Conservation (phyloP, 2,329 filamentous ascomycete genomes). For the Cercospora zeina region DNA sequence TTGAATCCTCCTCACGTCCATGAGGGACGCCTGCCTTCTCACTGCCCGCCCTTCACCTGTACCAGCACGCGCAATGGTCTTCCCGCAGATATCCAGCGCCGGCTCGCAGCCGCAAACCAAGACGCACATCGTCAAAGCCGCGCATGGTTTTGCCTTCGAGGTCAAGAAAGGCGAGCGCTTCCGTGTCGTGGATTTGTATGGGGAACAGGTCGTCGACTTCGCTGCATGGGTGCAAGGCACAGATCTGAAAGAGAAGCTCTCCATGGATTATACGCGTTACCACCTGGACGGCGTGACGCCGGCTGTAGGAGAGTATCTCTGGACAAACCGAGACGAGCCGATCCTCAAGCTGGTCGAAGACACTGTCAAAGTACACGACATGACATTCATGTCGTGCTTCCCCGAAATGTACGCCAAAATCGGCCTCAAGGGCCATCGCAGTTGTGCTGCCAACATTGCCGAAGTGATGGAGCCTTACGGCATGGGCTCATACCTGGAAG, state of each 20-base stretch:
- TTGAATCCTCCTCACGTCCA: neutral
- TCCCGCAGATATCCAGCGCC: neutral
- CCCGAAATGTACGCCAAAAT: constrained; percentile 42
- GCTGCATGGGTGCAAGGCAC: constrained; percentile 42
- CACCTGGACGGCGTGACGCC: constrained; percentile 41
- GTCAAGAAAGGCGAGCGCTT: constrained; percentile 42
- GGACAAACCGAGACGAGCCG: constrained; percentile 42
- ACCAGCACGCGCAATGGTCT: neutral
- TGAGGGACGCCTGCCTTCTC: neutral
- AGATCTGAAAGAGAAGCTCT: constrained; percentile 41
- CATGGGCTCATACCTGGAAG: constrained; percentile 40
- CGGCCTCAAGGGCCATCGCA: constrained; percentile 41
- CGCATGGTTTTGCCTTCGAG: constrained; percentile 40
- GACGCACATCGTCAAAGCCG: constrained; percentile 34
- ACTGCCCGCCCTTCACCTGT: too few species aligned
- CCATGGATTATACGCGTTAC: constrained; percentile 45
- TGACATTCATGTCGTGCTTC: constrained; percentile 45
- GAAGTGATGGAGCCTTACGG: constrained; percentile 43
- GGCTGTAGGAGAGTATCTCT: constrained; percentile 42
- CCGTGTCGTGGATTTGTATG: constrained; percentile 45
- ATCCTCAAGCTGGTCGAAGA: constrained; percentile 43
- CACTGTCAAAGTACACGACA: constrained; percentile 45
- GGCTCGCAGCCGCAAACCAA: constrained; percentile 11
- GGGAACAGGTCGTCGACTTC: constrained; percentile 46
- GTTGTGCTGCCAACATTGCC: constrained; percentile 44